Percentiles rank a stretch among this genome's conserved stretches.
phyloP scores from a whole-genome alignment of 441 rosid genomes.

The Biscutella laevigata region DNA sequence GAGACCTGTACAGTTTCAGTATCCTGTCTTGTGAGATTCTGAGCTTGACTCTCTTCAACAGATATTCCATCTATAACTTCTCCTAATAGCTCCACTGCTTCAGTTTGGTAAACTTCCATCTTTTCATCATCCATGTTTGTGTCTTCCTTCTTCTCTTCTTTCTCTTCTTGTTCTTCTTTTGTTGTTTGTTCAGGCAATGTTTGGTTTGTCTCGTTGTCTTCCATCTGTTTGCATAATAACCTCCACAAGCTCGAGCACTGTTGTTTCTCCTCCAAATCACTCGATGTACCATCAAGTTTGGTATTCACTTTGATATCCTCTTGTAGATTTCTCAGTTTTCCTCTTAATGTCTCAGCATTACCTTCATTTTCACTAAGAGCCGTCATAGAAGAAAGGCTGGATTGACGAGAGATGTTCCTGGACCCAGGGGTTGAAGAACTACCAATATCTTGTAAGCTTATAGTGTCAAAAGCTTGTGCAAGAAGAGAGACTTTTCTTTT shows the following conservation, averaged over 20 bases:
- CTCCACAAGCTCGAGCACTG: conserved; percentile 59
- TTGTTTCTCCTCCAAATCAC: conserved; percentile 41
- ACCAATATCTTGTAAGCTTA: conserved; percentile 33
- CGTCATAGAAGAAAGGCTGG: conserved; percentile 17
- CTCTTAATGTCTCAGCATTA: conserved; percentile 19
- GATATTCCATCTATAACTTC: conserved; percentile 83
- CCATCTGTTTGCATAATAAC: conserved; percentile 76
- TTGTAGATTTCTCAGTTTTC: conserved; percentile 17
- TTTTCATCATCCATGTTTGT: conserved; percentile 21
- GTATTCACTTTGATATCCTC: conserved; percentile 24
- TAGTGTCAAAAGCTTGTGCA: conserved; percentile 83
- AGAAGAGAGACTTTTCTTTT: conserved; percentile 71
- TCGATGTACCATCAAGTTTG: conserved; percentile 22
- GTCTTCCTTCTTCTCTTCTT: conserved; percentile 16
- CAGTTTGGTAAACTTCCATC: conserved; percentile 35
- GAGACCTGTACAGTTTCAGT: conserved; percentile 23
- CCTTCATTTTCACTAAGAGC: conserved; percentile 17
- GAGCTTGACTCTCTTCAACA: conserved; percentile 47
- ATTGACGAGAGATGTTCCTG: conserved; percentile 25
- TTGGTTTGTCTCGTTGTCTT: conserved; percentile 30
- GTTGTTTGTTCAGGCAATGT: conserved; percentile 25
- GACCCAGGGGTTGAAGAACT: conserved; percentile 25
- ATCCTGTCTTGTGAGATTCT: conserved; percentile 11
- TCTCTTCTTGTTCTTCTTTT: conserved; percentile 29
- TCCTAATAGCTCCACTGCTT: conserved; percentile 77